phyloP scores from a whole-genome alignment of 352 stramenopile genomes.

The Phytophthora boehmeriae region DNA sequence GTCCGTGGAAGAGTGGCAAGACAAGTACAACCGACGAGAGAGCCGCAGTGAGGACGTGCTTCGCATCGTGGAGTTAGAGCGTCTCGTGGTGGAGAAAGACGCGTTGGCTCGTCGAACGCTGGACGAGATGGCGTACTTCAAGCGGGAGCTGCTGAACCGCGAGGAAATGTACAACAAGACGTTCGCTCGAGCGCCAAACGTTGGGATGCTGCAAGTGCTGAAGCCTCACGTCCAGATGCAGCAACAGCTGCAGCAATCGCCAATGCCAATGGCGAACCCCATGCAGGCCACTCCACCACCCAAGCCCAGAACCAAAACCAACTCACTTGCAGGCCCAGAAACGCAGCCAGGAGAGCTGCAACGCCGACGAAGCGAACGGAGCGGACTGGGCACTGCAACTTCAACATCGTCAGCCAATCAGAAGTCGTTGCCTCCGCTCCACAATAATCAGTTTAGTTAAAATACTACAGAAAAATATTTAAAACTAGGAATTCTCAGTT shows the following conservation, averaged over 20 bases:
- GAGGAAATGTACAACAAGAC: conserved; percentile 96
- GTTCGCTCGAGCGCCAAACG: conserved; percentile 84
- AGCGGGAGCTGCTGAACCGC: conserved; percentile 92
- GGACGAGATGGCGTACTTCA: conserved; percentile 94
- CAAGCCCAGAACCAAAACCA: conserved; percentile 45
- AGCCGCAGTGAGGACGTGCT: conserved; percentile 80
- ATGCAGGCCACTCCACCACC: conserved; percentile 24
- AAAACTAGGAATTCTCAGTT: too few species aligned
- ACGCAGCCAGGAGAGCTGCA: conserved; percentile 38
- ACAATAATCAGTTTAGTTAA: conserved; percentile 56
- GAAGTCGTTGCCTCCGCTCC: conserved; percentile 56
- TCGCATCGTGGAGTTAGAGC: conserved; percentile 78
- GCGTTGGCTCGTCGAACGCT: conserved; percentile 63
- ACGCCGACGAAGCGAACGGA: conserved; percentile 54
- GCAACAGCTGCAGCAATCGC: conserved; percentile 31
- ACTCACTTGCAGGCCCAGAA: conserved; percentile 18
- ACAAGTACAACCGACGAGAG: conserved; percentile 62
- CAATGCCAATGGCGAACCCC: conserved; percentile 16
- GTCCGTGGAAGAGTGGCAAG: conserved; percentile 58
- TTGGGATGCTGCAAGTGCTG: conserved; percentile 90
- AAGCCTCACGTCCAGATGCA: conserved; percentile 75
- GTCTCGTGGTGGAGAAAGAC: conserved; percentile 68
- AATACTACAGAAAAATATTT: neutral
- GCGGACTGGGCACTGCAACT: conserved; percentile 13
- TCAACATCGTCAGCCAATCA: conserved; percentile 20